phyloP scores from a whole-genome alignment of 1,284 basidiomycete genomes.

The Ganoderma multipileum region DNA sequence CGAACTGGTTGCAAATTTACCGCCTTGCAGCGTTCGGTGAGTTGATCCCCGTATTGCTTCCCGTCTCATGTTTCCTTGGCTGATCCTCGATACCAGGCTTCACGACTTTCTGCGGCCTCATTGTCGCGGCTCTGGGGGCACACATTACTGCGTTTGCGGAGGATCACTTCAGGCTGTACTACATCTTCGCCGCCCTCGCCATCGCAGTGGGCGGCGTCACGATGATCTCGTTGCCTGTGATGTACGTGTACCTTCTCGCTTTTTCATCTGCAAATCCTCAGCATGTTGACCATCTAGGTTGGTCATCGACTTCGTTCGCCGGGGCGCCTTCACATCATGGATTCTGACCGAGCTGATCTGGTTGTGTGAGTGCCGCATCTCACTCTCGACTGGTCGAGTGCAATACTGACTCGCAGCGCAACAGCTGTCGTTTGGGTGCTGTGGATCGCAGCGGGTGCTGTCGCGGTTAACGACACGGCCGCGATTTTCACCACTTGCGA shows the following conservation, averaged over 20 bases:
- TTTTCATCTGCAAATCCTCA: no score
- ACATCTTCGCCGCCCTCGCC: constrained; percentile 29
- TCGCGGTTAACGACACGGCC: constrained; percentile 22
- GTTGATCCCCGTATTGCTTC: neutral
- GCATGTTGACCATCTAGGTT: constrained; percentile 23
- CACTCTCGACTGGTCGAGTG: neutral
- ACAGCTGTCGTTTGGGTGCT: constrained; percentile 32
- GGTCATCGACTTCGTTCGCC: constrained; percentile 33
- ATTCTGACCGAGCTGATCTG: constrained; percentile 37
- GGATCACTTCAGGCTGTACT: constrained; percentile 22
- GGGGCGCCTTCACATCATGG: constrained; percentile 37
- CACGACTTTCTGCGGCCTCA: constrained; percentile 25
- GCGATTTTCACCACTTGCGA: constrained; percentile 24
- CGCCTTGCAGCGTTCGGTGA: constrained; percentile 22
- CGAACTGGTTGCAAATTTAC: constrained; percentile 25
- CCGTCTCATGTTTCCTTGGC: neutral
- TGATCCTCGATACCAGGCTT: constrained; percentile 13
- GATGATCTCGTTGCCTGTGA: constrained; percentile 32
- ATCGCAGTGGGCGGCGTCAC: constrained; percentile 34
- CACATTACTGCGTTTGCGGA: constrained; percentile 29
- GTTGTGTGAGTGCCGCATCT: constrained; percentile 31
- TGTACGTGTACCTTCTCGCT: constrained; percentile 25
- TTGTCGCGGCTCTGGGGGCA: constrained; percentile 32
- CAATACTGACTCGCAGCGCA: neutral
- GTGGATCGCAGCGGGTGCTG: constrained; percentile 30